phyloP scores from a whole-genome alignment of 306 rosid species.

The Mimosa bimucronata region DNA sequence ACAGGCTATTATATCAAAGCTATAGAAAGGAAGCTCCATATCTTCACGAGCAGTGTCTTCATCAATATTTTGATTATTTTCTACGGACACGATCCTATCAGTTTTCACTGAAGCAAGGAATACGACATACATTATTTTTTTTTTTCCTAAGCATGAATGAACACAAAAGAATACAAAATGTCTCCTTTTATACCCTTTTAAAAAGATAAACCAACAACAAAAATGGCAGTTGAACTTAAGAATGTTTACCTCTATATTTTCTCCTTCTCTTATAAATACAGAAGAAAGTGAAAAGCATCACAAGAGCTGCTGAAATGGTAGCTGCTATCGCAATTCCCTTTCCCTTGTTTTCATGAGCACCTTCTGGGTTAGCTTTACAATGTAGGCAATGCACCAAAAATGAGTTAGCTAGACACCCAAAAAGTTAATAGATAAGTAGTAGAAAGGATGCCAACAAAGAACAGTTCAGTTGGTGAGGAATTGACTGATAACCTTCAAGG shows the following conservation, averaged over 20 bases:
- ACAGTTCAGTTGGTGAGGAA: no score
- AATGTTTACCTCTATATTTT: background rate
- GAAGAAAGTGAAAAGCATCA: background rate
- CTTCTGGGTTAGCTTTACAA: background rate
- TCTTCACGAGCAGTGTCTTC: conserved; percentile 27
- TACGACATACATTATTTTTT: background rate
- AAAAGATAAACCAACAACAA: no score
- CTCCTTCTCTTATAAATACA: background rate
- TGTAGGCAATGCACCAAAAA: background rate
- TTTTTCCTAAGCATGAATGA: background rate
- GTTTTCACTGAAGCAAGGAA: background rate
- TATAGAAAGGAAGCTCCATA: conserved; percentile 53
- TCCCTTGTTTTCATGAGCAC: background rate
- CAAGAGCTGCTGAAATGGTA: background rate
- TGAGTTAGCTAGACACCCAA: background rate
- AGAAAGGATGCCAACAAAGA: no score
- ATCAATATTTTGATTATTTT: conserved; percentile 23
- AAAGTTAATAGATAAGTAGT: background rate
- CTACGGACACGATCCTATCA: background rate
- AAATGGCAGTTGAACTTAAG: background rate
- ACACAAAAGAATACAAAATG: background rate
- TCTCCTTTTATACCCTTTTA: background rate
- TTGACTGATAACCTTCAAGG: no score
- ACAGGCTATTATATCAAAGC: conserved; percentile 31
- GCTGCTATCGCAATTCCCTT: background rate